phyloP scores from a whole-genome alignment of 805 yeast genomes.

The Metschnikowia lochheadii region DNA sequence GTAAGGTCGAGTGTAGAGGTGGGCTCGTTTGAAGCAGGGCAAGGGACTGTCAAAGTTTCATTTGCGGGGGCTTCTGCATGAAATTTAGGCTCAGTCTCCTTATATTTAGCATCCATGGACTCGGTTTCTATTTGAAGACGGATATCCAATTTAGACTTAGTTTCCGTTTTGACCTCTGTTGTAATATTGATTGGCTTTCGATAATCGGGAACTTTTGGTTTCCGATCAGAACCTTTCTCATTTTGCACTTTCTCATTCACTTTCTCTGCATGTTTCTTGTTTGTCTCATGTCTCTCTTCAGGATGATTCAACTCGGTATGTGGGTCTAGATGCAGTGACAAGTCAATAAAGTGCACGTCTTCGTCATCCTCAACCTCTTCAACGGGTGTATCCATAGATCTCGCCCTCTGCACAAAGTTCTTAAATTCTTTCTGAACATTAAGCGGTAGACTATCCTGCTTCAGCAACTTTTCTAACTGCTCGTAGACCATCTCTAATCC shows the following conservation, averaged over 20 bases:
- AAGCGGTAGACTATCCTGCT: constrained; percentile 38
- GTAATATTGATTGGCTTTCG: too few species aligned
- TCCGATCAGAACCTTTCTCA: not conserved
- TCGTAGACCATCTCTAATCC: constrained; percentile 55
- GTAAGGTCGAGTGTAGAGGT: constrained; percentile 53
- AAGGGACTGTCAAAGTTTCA: not conserved
- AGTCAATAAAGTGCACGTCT: constrained; percentile 3
- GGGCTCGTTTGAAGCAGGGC: not conserved
- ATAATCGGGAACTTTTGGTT: too few species aligned
- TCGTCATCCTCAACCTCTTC: constrained; percentile 21
- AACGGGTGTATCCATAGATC: constrained; percentile 23
- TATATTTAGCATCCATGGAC: too few species aligned
- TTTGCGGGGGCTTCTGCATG: not conserved
- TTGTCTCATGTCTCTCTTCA: not conserved
- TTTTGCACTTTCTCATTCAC: not conserved
- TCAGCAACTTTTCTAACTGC: constrained; percentile 55
- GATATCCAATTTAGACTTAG: not conserved
- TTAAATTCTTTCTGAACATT: constrained; percentile 7
- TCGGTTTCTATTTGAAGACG: not conserved
- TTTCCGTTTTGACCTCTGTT: too few species aligned
- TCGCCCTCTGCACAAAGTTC: constrained; percentile 9
- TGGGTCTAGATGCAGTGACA: constrained; percentile 2
- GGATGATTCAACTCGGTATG: not conserved
- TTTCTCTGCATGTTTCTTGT: not conserved
- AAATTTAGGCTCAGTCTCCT: too few species aligned